Evolutionary conservation across 2,329 filamentous ascomycete species (phyloP), one percentile per base, ranked within the genome.

Genomic region (Penicillium griseofulvum): DNA sequence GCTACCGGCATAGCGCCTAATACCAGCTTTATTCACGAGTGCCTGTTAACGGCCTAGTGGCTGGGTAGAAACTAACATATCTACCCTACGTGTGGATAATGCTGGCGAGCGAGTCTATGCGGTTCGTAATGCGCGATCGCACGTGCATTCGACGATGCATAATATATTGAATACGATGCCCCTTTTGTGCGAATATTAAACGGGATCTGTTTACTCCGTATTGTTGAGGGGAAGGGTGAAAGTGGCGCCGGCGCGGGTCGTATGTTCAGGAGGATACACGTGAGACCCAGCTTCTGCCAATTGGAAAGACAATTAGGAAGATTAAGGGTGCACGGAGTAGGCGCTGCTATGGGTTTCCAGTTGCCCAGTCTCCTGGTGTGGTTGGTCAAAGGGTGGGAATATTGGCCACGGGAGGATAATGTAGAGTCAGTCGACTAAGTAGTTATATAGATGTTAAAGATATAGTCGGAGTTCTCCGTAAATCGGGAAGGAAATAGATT

Each of bases 401-500:
- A 81, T 57, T 83, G 78, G 77, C 52, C 82, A 28, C 80, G 78
- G 76, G 67, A 0, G 62, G 61, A 4, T 52, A 82, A 14, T 83
- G 80, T 81, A 80, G 67, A 77, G 77, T 52, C 77, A 81, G 46
- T 83, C 79, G 78, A 69, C 65, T 9, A 81, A 80, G 62, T 75
- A 57, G 56, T 33, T 42, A 1, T 5, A 11, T 29, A 29, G 11
- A 11, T 11, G 10, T 9, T 29, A 29, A 9, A 29, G 8, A 29
- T 29, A 29, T 9, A 29, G 9, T 10, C 22, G 22, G 22, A 22
- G 22, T 22, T 22, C 22, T 29, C 28, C 8, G 28, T 31, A 31
- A 31, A 31, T 31, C 11, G 11, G 5, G 29, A 10, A 29, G 11
- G 5, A 11, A 10, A 29, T 29, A 29, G 11, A 29, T 10, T 29